These are phyloP conservation scores for Fusarium clavum DNA, from an alignment of 2,329 filamentous ascomycete species.

Conservation along the genomic window DNA sequence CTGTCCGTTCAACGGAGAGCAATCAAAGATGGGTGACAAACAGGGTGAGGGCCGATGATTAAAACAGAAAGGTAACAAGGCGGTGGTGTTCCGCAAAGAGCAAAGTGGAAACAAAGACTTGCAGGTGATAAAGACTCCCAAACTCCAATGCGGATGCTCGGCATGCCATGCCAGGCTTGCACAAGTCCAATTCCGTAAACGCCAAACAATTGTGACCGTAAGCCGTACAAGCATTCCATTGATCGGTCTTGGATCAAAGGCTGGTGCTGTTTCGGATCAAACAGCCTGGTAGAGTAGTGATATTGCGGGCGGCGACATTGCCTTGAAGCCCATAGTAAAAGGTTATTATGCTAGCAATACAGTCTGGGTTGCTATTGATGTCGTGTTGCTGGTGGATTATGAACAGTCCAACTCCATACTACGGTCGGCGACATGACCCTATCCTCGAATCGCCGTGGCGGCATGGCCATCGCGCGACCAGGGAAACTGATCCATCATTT, in stretches of 20 bases:
- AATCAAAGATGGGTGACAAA: constrained; percentile 24
- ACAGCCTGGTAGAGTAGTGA: constrained; percentile 34
- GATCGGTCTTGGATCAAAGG: constrained; percentile 18
- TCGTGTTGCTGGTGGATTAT: constrained; percentile 14
- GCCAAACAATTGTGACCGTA: constrained; percentile 39
- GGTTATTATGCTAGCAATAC: constrained; percentile 29
- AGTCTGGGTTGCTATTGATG: constrained; percentile 25
- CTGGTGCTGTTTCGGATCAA: constrained; percentile 36
- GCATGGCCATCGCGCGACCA: constrained; percentile 61
- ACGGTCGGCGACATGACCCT: constrained; percentile 41
- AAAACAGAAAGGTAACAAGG: constrained; percentile 32
- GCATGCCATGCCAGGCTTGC: constrained; percentile 39
- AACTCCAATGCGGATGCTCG: constrained; percentile 44
- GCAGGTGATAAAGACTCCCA: constrained; percentile 33
- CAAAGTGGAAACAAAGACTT: constrained; percentile 12
- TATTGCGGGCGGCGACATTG: not conserved
- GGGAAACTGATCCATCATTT: constrained; percentile 60
- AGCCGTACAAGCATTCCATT: constrained; percentile 36
- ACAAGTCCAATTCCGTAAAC: constrained; percentile 42
- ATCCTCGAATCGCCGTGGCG: constrained; percentile 61
- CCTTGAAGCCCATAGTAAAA: not conserved
- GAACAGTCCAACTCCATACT: constrained; percentile 21
- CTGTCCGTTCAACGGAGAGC: constrained; percentile 45
- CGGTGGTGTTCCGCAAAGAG: constrained; percentile 19
- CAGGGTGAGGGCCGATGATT: constrained; percentile 29